These are phyloP conservation scores for Prunus mume DNA, from an alignment of 306 rosid species.

Conservation along the genomic window DNA sequence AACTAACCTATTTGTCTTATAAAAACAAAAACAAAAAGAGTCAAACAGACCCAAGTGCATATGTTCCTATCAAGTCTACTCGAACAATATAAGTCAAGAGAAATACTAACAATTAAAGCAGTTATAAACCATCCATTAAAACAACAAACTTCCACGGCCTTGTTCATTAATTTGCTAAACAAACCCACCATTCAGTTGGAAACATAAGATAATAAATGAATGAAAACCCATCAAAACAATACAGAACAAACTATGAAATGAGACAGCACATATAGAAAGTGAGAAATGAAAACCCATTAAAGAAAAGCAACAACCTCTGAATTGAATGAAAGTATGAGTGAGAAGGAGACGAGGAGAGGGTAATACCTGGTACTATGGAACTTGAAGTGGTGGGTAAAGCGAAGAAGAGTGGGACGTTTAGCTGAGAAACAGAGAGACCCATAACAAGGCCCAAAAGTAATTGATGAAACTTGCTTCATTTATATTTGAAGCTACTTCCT, in stretches of 20 bases:
- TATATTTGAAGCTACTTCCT: too few relatives aligned
- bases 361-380: constrained; percentile 20
- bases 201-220: background rate
- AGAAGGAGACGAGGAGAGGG: background rate
- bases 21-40: background rate
- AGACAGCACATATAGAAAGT: background rate
- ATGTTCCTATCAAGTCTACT: background rate
- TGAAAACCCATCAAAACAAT: background rate
- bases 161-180: background rate
- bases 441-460: background rate
- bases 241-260: background rate
- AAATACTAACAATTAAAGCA: background rate
- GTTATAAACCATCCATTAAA: background rate
- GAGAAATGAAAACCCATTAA: background rate
- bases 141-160: background rate
- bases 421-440: constrained; percentile 19
- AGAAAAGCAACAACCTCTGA: background rate
- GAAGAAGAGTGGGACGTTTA: constrained; percentile 14
- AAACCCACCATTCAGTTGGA: background rate
- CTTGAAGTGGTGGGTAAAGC: constrained; percentile 15
- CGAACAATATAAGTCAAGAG: background rate
- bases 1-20: background rate
- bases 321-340: background rate
- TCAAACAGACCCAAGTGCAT: background rate
- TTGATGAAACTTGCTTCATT: constrained; percentile 4